Evolutionary conservation across 2,329 filamentous ascomycete genomes (phyloP).

Genomic region (Ilyonectria destructans): DNA sequence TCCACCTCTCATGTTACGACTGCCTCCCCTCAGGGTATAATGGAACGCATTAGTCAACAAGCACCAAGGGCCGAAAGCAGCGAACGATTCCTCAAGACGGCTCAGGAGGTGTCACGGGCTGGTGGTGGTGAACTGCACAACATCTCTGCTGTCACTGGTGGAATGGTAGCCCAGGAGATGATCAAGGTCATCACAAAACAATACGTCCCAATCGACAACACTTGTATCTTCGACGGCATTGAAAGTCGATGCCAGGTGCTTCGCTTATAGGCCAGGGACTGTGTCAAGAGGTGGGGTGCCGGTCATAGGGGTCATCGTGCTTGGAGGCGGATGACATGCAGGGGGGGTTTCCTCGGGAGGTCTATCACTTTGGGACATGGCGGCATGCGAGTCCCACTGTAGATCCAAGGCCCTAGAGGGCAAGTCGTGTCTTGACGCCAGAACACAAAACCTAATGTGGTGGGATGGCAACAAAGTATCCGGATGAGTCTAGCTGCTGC

Average conservation of each 20-base stretch:
- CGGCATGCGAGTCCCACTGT: slow-evolving; percentile 13
- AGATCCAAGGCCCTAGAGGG: background rate
- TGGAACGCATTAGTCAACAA: slow-evolving; percentile 61
- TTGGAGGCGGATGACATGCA: slow-evolving; percentile 1
- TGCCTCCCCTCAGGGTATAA: slow-evolving; percentile 69
- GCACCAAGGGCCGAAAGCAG: slow-evolving; percentile 66
- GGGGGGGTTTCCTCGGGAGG: slow-evolving; percentile 6
- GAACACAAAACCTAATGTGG: background rate
- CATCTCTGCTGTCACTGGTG: slow-evolving; percentile 88
- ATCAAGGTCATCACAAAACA: slow-evolving; percentile 90
- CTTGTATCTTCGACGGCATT: slow-evolving; percentile 80
- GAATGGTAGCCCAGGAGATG: slow-evolving; percentile 95
- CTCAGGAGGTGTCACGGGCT: slow-evolving; percentile 81
- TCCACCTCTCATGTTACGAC: slow-evolving; percentile 65
- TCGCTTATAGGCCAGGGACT: slow-evolving; percentile 58
- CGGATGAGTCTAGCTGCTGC: slow-evolving; percentile 2
- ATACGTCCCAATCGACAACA: slow-evolving; percentile 81
- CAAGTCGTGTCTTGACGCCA: background rate
- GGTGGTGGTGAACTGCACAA: slow-evolving; percentile 93
- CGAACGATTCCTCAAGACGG: slow-evolving; percentile 68
- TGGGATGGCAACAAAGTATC: slow-evolving; percentile 6
- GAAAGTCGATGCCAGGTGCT: slow-evolving; percentile 74
- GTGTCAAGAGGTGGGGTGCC: slow-evolving; percentile 3
- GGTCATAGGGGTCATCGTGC: slow-evolving; percentile 10
- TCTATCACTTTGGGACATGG: slow-evolving; percentile 5